Percentiles rank a stretch among this genome's conserved stretches.
These are phyloP conservation scores for Byssothecium circinans DNA, from an alignment of 2,329 filamentous ascomycete genomes.

Conservation along the genomic window DNA sequence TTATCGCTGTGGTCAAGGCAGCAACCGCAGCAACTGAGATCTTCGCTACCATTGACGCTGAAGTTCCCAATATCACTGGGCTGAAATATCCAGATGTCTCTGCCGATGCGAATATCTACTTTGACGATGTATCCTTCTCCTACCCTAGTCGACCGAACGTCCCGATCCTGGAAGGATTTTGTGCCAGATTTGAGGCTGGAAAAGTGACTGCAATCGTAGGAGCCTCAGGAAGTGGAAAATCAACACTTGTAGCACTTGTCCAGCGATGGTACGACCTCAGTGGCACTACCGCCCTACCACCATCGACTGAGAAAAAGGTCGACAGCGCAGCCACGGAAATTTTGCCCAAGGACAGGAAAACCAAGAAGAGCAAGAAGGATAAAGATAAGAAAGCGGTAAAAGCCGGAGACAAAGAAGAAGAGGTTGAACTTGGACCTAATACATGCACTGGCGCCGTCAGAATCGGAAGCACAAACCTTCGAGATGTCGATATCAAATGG, in stretches of 20 bases:
- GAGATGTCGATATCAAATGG: slow-evolving; percentile 45
- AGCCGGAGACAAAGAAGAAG: slow-evolving; percentile 8
- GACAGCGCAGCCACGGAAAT: neutral
- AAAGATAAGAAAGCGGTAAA: slow-evolving; percentile 17
- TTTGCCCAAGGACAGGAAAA: neutral
- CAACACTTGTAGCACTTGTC: slow-evolving; percentile 70
- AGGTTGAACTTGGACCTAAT: slow-evolving; percentile 21
- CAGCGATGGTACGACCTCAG: slow-evolving; percentile 70
- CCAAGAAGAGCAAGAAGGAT: neutral
- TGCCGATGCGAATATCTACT: slow-evolving; percentile 37
- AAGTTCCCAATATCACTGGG: slow-evolving; percentile 31
- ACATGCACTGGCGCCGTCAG: slow-evolving; percentile 37
- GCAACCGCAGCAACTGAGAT: slow-evolving; percentile 39
- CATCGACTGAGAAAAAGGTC: slow-evolving; percentile 1
- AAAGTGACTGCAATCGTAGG: slow-evolving; percentile 76
- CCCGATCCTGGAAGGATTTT: slow-evolving; percentile 63
- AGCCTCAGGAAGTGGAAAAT: slow-evolving; percentile 72
- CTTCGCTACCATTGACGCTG: slow-evolving; percentile 41
- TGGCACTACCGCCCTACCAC: slow-evolving; percentile 22
- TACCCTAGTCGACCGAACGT: slow-evolving; percentile 59
- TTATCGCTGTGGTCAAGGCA: slow-evolving; percentile 41
- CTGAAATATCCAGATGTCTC: slow-evolving; percentile 39
- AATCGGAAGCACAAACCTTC: slow-evolving; percentile 32
- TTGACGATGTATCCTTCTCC: slow-evolving; percentile 40
- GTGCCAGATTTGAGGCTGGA: slow-evolving; percentile 61